Percentiles rank a stretch among this genome's conserved stretches.
Evolutionary conservation across 192 early-diverging fungal genomes (phyloP).

Genomic region (Coemansia sp.): DNA sequence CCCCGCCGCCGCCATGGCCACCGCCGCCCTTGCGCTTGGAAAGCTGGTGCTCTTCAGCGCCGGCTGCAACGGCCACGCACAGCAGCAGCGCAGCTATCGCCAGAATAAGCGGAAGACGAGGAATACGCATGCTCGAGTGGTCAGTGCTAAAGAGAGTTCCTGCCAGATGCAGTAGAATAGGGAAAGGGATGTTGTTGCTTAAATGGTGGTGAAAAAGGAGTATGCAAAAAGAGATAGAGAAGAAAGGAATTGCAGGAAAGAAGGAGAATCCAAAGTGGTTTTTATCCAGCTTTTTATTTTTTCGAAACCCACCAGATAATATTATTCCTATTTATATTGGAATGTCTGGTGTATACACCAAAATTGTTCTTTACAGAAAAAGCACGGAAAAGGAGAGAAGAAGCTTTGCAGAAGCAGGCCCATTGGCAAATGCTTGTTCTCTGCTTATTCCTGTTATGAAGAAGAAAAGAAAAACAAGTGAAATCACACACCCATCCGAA

Average conservation of each 20-base stretch:
- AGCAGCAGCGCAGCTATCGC: conserved; percentile 18
- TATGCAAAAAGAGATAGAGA: no score
- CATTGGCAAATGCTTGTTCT: not conserved
- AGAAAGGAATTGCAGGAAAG: no score
- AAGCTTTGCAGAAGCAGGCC: not conserved
- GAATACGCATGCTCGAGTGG: conserved; percentile 6
- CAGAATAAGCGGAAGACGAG: not conserved
- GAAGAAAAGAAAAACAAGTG: not conserved
- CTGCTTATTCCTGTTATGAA: no score
- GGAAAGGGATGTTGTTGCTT: no score
- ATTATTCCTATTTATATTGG: no score
- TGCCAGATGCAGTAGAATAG: not conserved
- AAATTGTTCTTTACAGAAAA: not conserved
- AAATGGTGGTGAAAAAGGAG: no score
- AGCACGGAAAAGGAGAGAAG: not conserved
- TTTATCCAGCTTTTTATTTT: no score
- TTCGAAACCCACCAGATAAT: no score
- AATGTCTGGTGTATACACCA: no score
- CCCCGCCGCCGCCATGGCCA: conserved; percentile 18
- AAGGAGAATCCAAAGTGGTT: no score
- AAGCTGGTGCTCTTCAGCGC: conserved; percentile 1
- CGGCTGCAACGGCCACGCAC: conserved; percentile 16
- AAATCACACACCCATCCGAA: not conserved
- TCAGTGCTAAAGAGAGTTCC: no score
- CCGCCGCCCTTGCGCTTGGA: conserved; percentile 22